Evolutionary conservation across 495 filamentous ascomycete genomes (phyloP).

Genomic region (Diplogelasinospora grovesii): DNA sequence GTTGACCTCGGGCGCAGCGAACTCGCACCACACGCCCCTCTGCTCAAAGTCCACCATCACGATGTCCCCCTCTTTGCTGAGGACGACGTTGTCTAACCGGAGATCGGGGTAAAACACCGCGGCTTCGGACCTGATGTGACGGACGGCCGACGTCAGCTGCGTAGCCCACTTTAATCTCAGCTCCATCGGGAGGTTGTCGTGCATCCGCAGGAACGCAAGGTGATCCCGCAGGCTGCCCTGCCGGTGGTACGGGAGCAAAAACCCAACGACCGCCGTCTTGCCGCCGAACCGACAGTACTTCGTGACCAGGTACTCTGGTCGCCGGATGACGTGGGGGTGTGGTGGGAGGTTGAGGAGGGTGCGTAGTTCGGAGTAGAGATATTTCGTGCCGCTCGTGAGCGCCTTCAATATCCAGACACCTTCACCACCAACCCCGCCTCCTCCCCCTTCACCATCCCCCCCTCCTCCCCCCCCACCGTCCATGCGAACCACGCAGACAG

Average conservation of each 20-base stretch:
- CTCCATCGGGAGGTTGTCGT: slow-evolving; percentile 24
- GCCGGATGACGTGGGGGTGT: slow-evolving; percentile 36
- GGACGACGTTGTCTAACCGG: slow-evolving; percentile 42
- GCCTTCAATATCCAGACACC: slow-evolving; percentile 40
- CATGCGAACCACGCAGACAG: slow-evolving; percentile 37
- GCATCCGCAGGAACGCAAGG: slow-evolving; percentile 35
- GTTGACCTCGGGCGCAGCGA: slow-evolving; percentile 44
- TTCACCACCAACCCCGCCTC: not conserved
- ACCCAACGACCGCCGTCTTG: slow-evolving; percentile 40
- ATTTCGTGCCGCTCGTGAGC: slow-evolving; percentile 41
- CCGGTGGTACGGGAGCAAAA: slow-evolving; percentile 37
- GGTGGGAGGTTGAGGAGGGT: slow-evolving; percentile 36
- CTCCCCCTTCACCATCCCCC: not conserved
- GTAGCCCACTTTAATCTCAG: slow-evolving; percentile 39
- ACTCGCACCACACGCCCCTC: slow-evolving; percentile 46
- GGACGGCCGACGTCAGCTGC: slow-evolving; percentile 36
- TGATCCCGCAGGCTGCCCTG: slow-evolving; percentile 37
- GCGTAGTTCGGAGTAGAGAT: slow-evolving; percentile 41
- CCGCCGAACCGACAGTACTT: slow-evolving; percentile 40
- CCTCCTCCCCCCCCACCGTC: not conserved
- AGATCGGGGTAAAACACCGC: slow-evolving; percentile 43
- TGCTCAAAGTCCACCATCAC: slow-evolving; percentile 50
- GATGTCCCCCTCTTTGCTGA: slow-evolving; percentile 30
- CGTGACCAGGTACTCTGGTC: slow-evolving; percentile 37
- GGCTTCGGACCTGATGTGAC: slow-evolving; percentile 29